These are phyloP conservation scores for Plasmodium knowlesi DNA, from an alignment of 169 alveolate species.

Conservation along the genomic window DNA sequence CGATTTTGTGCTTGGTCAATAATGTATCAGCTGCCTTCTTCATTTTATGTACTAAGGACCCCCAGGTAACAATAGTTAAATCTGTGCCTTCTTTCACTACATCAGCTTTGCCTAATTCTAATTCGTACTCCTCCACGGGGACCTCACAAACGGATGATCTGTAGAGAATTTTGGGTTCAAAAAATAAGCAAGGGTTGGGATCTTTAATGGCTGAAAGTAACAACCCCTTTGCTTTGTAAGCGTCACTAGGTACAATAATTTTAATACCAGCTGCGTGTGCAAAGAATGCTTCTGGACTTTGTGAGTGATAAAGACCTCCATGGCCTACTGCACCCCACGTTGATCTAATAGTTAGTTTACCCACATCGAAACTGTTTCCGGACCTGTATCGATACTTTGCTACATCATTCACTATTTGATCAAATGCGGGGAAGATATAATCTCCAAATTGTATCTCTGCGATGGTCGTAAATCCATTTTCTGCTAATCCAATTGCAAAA, in stretches of 20 bases:
- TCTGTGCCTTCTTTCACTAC: slow-evolving; percentile 94
- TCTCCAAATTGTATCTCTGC: slow-evolving; percentile 99
- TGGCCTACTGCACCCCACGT: slow-evolving; percentile 99
- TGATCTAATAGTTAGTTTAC: slow-evolving; percentile 93
- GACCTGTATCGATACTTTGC: slow-evolving; percentile 96
- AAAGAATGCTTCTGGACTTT: slow-evolving; percentile 96
- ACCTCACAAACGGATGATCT: slow-evolving; percentile 95
- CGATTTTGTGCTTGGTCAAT: slow-evolving; percentile 88
- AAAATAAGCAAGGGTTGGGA: slow-evolving; percentile 94
- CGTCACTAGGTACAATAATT: slow-evolving; percentile 96
- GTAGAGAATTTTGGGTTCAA: slow-evolving; percentile 97
- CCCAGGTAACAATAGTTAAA: slow-evolving; percentile 91
- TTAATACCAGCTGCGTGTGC: slow-evolving; percentile 96
- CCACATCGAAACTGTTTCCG: slow-evolving; percentile 94
- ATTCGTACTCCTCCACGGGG: slow-evolving; percentile 92
- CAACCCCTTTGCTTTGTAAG: slow-evolving; percentile 96
- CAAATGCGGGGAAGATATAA: slow-evolving; percentile 98
- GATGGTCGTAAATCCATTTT: slow-evolving; percentile 92
- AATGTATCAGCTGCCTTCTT: slow-evolving; percentile 93
- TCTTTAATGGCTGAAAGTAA: slow-evolving; percentile 89
- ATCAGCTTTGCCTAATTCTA: slow-evolving; percentile 95
- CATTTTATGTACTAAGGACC: slow-evolving; percentile 87
- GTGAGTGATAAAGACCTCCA: slow-evolving; percentile 97
- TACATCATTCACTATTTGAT: slow-evolving; percentile 97
- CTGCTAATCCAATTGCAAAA: slow-evolving; percentile 97